Evolutionary conservation across 768 basidiomycete species (phyloP), one percentile per base, ranked within the genome.

Genomic region (Sarcodon sp.): DNA sequence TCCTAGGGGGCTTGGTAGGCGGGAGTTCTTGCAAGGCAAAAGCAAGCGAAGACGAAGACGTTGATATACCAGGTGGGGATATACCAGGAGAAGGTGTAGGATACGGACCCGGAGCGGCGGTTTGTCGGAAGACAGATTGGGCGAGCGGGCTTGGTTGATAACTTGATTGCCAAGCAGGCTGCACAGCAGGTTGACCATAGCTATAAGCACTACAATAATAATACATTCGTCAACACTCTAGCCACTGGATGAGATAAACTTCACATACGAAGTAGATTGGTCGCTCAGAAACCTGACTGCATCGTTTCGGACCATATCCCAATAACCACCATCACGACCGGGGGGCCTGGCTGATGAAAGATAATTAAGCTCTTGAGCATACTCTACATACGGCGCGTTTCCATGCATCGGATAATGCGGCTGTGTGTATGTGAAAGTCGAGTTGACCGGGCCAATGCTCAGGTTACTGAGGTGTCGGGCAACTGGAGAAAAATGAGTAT

Each of bases 31-130:
- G 83, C 18, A 89, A 72, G 3, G 87, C 87, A 59, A 71, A 71
- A 4, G 86, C 85, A 48, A 87, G 74, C 10, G 86, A 87, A 12
- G 85, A 87, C 1, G 84, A 83, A 1, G 73, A 76, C n/a, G 71
- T 67, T 35, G 66, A 73, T 36, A 83, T 77, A 10, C 72, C 72
- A 1, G 81, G 80, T 41, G 39, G 39, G 4, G 21, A 27, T 27
- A 27, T 27, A 27, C 21, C 21, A 13, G 77, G 77, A 7, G 65
- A 80, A 18, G 80, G 81, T 1, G 83, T 84, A 2, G 83, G 84
- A 63, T 87, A 87, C 1, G 77, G 71, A 41, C 7, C 15, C 27
- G 39, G 39, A n/a, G 83, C 79, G 3, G 69, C 62, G 33, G 75
- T 72, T 11, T 75, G 75, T 49, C 82, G 82, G 47, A 86, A 71